Conservation (phyloP, 2,329 filamentous ascomycete species). For the Cladosporium sp. region DNA sequence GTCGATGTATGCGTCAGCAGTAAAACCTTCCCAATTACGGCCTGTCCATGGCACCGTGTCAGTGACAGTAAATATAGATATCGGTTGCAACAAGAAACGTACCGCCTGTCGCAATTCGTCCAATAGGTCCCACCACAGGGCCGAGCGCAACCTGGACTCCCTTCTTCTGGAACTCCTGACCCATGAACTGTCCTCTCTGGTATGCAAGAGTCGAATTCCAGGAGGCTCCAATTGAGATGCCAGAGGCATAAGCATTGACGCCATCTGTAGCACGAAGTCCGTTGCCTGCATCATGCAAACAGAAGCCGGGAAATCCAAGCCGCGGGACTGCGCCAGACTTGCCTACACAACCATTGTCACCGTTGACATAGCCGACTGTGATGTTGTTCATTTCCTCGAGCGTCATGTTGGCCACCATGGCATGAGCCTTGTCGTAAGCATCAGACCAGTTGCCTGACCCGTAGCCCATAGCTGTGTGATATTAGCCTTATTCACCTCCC, state of each 20-base stretch:
- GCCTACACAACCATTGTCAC: constrained; percentile 34
- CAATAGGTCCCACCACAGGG: constrained; percentile 64
- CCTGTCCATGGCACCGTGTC: constrained; percentile 14
- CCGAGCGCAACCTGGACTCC: constrained; percentile 63
- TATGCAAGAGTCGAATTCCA: constrained; percentile 55
- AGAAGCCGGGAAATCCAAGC: constrained; percentile 38
- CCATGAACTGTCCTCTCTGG: constrained; percentile 50
- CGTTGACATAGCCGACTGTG: constrained; percentile 29
- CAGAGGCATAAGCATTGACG: constrained; percentile 41
- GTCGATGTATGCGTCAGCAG: constrained; percentile 63
- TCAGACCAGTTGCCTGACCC: constrained; percentile 31
- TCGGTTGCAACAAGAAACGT: constrained; percentile 33
- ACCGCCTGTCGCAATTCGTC: constrained; percentile 61
- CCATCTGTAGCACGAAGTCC: constrained; percentile 41
- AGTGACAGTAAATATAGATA: background rate
- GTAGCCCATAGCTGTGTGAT: constrained; percentile 23
- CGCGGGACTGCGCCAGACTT: constrained; percentile 32
- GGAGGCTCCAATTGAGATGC: constrained; percentile 39
- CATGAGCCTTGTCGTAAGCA: constrained; percentile 29
- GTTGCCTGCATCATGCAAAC: constrained; percentile 39
- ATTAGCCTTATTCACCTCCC: background rate
- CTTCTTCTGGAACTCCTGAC: constrained; percentile 50
- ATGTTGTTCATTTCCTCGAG: constrained; percentile 35
- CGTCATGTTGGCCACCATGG: constrained; percentile 33
- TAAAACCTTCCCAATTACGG: constrained; percentile 73